Base-by-base conservation (phyloP, 2,329 filamentous ascomycete genomes). In the Xylaria multiplex region DNA sequence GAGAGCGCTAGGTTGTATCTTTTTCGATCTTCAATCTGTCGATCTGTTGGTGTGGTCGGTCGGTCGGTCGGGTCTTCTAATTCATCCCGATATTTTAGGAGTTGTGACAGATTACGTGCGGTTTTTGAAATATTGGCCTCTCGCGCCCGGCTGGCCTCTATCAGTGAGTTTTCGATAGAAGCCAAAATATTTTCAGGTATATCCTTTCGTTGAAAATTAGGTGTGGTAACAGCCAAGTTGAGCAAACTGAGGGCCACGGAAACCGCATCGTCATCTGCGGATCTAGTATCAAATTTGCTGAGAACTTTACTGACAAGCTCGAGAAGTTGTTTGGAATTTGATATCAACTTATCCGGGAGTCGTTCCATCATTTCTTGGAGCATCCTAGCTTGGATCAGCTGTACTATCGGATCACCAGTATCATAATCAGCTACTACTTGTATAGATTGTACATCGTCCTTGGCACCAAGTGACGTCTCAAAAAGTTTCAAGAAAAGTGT, bases 321-420 rank as follows among this genome's bases (percentile, higher is more conserved):
- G 1, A 93, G 79, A 6, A 92, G 82, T 70, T 91, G 88, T 49
- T 84, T 84, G 2, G 90, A 89, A 63, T 88, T 85, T 37, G 83
- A 84, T 35, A 90, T 85, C 13, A 93, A 82, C 67, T 86, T 88
- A 24, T 90, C 85, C 0, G 88, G 85, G 52, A 90, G 84, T 52
- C 81, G 83, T 27, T 86, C 85, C 77, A 92, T 87, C 78, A 93
- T 83, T 40, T 84, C 85, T 72, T 91, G 88, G 7, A 92, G 81
- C 0, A 92, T 77, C 55, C 88, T 88, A 5, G 88, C 82, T 68
- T 91, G 83, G 6, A 85, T 77, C 1, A 93, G 78, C 3, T 82
- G 81, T 4, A 74, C 74, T 2, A 87, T 65, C 0, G 85, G 79
- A 52, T 76, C 71, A 0, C 72, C 60, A 3, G 78, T 71, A 1